Base-by-base conservation (phyloP, 2,329 filamentous ascomycete genomes). In the Cytospora piceae region DNA sequence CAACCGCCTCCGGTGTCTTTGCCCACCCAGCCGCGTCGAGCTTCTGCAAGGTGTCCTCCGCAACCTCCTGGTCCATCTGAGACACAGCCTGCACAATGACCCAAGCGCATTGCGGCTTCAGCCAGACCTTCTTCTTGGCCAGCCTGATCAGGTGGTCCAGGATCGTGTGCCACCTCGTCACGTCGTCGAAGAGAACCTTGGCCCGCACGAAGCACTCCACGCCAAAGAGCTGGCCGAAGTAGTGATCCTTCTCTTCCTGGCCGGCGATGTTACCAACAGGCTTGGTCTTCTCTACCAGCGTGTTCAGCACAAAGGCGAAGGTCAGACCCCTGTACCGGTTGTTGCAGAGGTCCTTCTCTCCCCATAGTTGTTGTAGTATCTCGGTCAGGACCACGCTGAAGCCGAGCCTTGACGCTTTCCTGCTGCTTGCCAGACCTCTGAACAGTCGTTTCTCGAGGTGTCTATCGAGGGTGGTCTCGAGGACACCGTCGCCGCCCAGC, bases 341-440 rank as follows among this genome's bases (percentile, higher is more conserved):
- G 34, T 77, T 72, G 12, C 78, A 76, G 20, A 83, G 73, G 8
- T 79, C 73, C 51, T 81, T 77, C 17, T 80, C 71, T 1, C 86
- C 86, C 72, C 90, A 91, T 6, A 94, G 78, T 72, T 94, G 87
- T 5, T 86, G 83, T 54, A 97, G 75, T 11, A 96, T 80, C 77
- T 97, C 94, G 0, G 93, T 90, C 70, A 98, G 80, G 0, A 94
- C 94, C 63, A 97, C 83, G 62, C 93, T 96, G 76, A 96, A 97
- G 4, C 95, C 95, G 59, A 95, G 80, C 31, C 95, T 86, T 22
- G 94, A 93, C 15, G 92, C 92, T 79, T 97, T 97, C 65, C 93
- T 89, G 63, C 93, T 90, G 75, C 93, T 97, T 68, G 94, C 93
- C 22, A 98, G 87, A 51, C 95, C 95, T 63, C 92, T 88, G 75